Base-by-base conservation (phyloP, 2,329 filamentous ascomycete species). In the Ceratocystis colombiana region DNA sequence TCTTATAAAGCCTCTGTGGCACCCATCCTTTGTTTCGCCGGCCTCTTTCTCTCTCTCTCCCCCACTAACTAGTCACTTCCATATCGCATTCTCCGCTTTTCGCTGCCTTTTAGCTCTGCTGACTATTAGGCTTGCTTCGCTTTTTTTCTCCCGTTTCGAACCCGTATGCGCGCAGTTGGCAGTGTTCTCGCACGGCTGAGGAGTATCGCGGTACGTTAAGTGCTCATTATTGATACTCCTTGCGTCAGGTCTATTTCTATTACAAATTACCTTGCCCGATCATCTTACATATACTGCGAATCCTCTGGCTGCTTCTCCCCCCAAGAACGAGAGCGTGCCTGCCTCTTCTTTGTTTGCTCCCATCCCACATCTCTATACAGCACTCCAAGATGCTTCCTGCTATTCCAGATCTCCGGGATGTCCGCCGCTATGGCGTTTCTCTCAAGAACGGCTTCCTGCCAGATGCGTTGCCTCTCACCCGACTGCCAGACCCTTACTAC, bases 401-500 rank as follows among this genome's bases (percentile, higher is more conserved):
- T 59, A 77, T 88, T 68, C 86, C 86, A 30, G 73, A 76, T 61
- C 81, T 89, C 67, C 81, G 84, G 74, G 87, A 95, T 76, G 61
- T 46, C 20, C 62, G 64, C 41, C 64, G 62, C 53, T 96, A 95
- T 77, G 89, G 88, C 76, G 84, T 91, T 75, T 89, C 88, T 70
- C 79, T 83, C 68, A 80, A 85, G 67, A 85, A 90, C 77, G 94
- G 94, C 72, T 99, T 99, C 78, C 84, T 99, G 65, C 91, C 94
- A 1, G 80, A 88, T 69, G 85, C 90, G 70, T 78, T 88, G 45
- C 94, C 94, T 53, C 80, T 97, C 69, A 86, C 89, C 69, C 79
- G 84, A 66, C 84, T 99, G 15, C 88, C 91, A 8, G 89, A 96
- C 73, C 84, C 88, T 2, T 97, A 96, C 79, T 99, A 97, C 77